A percentile compares a stretch with the other conserved stretches of the same genome.
These are phyloP conservation scores for Ophiostoma sp. DNA, from an alignment of 2,329 filamentous ascomycete genomes.

Conservation along the genomic window DNA sequence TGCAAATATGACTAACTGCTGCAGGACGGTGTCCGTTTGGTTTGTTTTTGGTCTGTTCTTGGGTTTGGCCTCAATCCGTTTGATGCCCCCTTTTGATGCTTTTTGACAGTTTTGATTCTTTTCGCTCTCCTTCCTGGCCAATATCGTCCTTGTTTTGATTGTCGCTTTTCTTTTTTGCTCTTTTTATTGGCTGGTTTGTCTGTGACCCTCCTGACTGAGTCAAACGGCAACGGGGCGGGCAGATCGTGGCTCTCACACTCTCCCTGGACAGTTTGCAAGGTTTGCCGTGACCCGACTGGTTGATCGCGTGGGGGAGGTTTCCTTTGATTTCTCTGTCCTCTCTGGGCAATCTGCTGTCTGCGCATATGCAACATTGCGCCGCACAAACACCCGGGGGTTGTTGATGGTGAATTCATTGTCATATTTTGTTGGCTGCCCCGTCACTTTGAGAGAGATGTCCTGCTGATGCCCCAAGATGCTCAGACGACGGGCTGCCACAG, in stretches of 20 bases:
- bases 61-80: neutral
- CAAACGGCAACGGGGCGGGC: constrained; percentile 2
- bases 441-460: neutral
- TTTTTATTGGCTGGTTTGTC: neutral
- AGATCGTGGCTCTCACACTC: constrained; percentile 1
- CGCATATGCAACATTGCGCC: neutral
- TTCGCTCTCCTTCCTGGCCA: neutral
- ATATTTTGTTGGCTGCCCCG: neutral
- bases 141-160: neutral
- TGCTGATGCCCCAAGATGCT: too few relatives aligned
- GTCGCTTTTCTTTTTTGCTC: neutral
- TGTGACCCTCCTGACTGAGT: neutral
- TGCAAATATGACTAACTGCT: constrained; percentile 11
- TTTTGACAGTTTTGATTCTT: neutral
- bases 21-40: neutral
- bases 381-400: neutral
- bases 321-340: neutral
- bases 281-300: neutral
- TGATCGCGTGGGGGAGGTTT: neutral
- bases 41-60: neutral
- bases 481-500: neutral
- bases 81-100: neutral
- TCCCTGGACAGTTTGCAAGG: neutral
- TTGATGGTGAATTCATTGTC: neutral
- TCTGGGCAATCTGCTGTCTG: neutral